Evolutionary conservation across 2,329 filamentous ascomycete genomes (phyloP).

Genomic region (Nannizzia gypsea): DNA sequence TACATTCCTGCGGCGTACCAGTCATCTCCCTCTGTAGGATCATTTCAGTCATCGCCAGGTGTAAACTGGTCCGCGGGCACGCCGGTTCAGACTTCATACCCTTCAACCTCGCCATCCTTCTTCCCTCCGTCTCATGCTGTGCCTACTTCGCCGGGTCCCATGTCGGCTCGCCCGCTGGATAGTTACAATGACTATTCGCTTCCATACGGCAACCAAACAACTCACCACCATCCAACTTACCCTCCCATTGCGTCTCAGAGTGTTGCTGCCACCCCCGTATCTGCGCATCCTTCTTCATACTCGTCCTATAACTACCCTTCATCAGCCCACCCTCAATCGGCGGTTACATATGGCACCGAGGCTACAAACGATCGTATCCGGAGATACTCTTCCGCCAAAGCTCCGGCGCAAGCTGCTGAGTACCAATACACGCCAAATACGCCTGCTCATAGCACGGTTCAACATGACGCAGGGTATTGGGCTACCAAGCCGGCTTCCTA

Average conservation of each 20-base stretch:
- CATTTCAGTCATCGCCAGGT: conserved; percentile 23
- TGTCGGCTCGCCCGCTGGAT: conserved; percentile 29
- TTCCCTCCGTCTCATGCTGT: conserved; percentile 8
- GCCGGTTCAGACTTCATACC: conserved; percentile 23
- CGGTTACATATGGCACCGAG: not conserved
- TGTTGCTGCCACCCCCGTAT: conserved; percentile 5
- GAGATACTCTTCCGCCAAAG: not conserved
- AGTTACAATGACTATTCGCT: conserved; percentile 28
- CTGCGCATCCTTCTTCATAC: conserved; percentile 5
- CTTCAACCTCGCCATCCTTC: conserved; percentile 18
- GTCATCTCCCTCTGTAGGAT: conserved; percentile 20
- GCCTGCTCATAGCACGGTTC: not conserved
- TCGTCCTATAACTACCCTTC: conserved; percentile 14
- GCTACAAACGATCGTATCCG: not conserved
- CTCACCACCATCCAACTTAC: conserved; percentile 21
- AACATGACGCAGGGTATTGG: not conserved
- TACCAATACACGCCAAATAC: not conserved
- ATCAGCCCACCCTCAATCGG: not conserved
- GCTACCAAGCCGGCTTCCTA: conserved; percentile 19
- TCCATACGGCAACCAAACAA: conserved; percentile 18
- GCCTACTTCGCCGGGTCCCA: conserved; percentile 23
- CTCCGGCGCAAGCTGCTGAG: not conserved
- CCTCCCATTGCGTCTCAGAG: conserved; percentile 17
- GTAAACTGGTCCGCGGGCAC: conserved; percentile 25
- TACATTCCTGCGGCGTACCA: conserved; percentile 43